Conservation (phyloP, 768 basidiomycete species). For the Termitomyces sp. region DNA sequence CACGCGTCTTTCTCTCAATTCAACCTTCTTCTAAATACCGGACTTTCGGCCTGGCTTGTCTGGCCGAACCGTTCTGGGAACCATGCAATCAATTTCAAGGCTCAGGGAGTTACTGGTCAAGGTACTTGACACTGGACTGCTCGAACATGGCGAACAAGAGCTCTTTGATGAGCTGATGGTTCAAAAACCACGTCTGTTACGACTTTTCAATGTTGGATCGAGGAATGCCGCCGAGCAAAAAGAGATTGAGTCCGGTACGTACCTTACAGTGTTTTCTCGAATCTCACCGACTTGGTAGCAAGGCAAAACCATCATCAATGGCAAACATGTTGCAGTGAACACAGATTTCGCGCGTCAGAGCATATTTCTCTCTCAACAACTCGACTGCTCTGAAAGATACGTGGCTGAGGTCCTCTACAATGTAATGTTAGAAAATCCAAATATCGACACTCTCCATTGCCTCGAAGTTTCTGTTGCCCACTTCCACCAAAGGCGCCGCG, state of each 20-base stretch:
- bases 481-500: conserved; percentile 65
- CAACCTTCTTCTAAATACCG: not conserved
- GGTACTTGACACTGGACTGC: conserved; percentile 38
- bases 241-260: conserved; percentile 63
- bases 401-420: conserved; percentile 64
- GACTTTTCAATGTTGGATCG: conserved; percentile 61
- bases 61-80: not conserved
- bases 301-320: conserved; percentile 67
- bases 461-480: conserved; percentile 64
- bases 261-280: not conserved
- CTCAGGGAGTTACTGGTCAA: conserved; percentile 50
- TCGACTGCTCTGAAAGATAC: conserved; percentile 80
- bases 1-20: not conserved
- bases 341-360: conserved; percentile 74
- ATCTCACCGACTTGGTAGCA: conserved; percentile 23
- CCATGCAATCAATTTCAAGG: conserved; percentile 57
- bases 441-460: conserved; percentile 48
- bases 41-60: not conserved
- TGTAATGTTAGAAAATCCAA: conserved; percentile 60
- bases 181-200: conserved; percentile 57
- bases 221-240: conserved; percentile 60
- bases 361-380: conserved; percentile 74
- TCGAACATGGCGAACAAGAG: conserved; percentile 59
- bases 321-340: conserved; percentile 68
- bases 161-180: conserved; percentile 71